Base-by-base conservation (phyloP, 768 basidiomycete species). In the Tylopilus rubrobrunneus region DNA sequence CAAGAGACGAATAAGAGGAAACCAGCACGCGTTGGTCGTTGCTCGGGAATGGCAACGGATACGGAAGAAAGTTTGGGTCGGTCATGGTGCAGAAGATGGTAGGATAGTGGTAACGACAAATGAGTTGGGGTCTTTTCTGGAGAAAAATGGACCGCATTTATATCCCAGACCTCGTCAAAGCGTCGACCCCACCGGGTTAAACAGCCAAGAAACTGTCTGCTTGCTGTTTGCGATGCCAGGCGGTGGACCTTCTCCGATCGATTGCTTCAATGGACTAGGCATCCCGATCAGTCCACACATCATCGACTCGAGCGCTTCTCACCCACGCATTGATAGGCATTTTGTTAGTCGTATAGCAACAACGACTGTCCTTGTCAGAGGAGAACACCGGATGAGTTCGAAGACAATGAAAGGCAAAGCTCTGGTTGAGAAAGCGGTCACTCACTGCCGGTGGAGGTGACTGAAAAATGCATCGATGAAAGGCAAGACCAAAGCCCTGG, bases 1-100 rank as follows among this genome's bases (percentile, higher is more conserved):
- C n/a, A 39, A 63, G 58, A 33, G 63, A 63, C 14, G 61, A 66
- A 17, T 71, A 65, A 15, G 65, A 51, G 23, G 67, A 55, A 36
- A 64, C 39, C 21, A 39, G 51, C 12, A 49, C 37, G 10, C 37
- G 55, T 29, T 68, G 64, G 5, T 42, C 45, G n/a, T 55, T 57
- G 43, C 43, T 59, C 19, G 67, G 61, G 40, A 58, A 69, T 5
- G 61, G 7, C 37, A 62, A 36, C 5, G 63, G 62, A 28, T 69
- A 69, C 4, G 57, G 17, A 31, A 28, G 19, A 14, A 44, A 11
- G 37, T 53, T 49, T 5, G 58, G 49, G 42, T 59, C 41, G 15
- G 48, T 15, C 67, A 71, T 71, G 39, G 34, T 56, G 45, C 34
- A 15, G 47, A 51, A 46, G 31, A 27, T 42, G 39, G 43, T 53